Base-by-base conservation (phyloP, 2,329 filamentous ascomycete species). In the Aspergillus sp. region DNA sequence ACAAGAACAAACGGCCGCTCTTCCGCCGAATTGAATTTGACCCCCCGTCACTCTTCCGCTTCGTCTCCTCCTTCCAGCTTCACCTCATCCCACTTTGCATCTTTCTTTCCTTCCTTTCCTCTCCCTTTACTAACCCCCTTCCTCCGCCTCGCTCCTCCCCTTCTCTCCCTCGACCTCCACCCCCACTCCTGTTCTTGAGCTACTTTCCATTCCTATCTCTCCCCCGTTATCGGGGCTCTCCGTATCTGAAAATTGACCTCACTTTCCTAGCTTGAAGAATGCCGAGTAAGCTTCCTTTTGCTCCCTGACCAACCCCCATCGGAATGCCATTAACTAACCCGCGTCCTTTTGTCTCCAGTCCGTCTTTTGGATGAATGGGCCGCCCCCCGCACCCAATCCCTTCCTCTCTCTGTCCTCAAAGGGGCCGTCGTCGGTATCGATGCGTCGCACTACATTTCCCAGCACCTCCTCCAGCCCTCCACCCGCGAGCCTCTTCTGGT, bases 401-500 rank as follows among this genome's bases (percentile, higher is more conserved):
- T 87, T 67, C 81, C 87, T 60, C 77, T 96, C 66, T 82, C 87
- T 61, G 85, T 90, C 63, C 82, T 97, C 67, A 86, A 90, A 71
- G 89, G 88, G 73, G 86, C 86, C 61, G 85, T 88, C 56, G 85
- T 97, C 69, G 93, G 89, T 65, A 87, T 98, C 70, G 93, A 97
- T 80, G 95, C 94, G 57, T 89, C 90, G 55, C 90, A 96, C 77
- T 98, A 95, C 75, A 85, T 99, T 64, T 85, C 89, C 74, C 87
- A 88, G 60, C 85, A 96, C 65, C 86, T 96, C 69, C 86, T 89
- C 71, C 85, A 84, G 58, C 76, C 84, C 49, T 85, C 87, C 29
- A 88, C 86, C 50, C 89, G 91, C 71, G 95, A 99, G 76, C 93
- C 94, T 47, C 87, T 99, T 36, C 85, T 98, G 36, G 87, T 92